Conservation (phyloP, 129 eudicot species). For the Escallonia rubra region DNA sequence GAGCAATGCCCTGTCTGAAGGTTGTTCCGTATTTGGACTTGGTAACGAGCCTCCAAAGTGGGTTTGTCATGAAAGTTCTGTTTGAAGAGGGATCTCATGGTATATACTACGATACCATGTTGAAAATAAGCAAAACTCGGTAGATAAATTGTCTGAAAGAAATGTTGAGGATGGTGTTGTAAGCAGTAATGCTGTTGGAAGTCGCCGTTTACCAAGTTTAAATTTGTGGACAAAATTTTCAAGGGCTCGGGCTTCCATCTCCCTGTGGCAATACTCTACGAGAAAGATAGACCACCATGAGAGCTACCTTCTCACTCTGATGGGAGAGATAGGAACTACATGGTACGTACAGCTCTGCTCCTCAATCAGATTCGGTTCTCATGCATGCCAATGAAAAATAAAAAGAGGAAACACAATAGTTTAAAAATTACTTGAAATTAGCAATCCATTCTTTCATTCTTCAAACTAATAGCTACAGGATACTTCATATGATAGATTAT, state of each 20-base stretch:
- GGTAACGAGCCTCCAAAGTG: constrained; percentile 54
- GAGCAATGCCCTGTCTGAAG: constrained; percentile 62
- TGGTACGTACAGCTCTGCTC: constrained; percentile 58
- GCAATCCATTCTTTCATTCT: no score
- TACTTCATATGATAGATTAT: no score
- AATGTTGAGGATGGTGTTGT: constrained; percentile 15
- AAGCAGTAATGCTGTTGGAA: constrained; percentile 8
- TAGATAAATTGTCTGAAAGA: constrained; percentile 10
- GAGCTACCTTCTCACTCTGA: constrained; percentile 69
- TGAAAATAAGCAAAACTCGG: constrained; percentile 21
- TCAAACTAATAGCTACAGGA: no score
- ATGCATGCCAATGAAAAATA: constrained; percentile 29
- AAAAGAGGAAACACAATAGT: no score
- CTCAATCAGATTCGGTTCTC: constrained; percentile 48
- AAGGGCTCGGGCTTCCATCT: constrained; percentile 28
- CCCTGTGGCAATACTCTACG: constrained; percentile 75
- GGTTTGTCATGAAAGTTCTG: constrained; percentile 60
- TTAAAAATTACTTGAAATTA: no score
- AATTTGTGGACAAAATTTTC: constrained; percentile 23
- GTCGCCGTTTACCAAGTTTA: constrained; percentile 4
- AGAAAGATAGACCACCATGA: constrained; percentile 89
- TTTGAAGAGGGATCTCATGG: constrained; percentile 92
- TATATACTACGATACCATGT: constrained; percentile 59
- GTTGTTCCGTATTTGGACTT: constrained; percentile 83
- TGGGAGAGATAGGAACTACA: constrained; percentile 81